phyloP scores from a whole-genome alignment of 208 protist species.

The Acanthamoeba sp. region DNA sequence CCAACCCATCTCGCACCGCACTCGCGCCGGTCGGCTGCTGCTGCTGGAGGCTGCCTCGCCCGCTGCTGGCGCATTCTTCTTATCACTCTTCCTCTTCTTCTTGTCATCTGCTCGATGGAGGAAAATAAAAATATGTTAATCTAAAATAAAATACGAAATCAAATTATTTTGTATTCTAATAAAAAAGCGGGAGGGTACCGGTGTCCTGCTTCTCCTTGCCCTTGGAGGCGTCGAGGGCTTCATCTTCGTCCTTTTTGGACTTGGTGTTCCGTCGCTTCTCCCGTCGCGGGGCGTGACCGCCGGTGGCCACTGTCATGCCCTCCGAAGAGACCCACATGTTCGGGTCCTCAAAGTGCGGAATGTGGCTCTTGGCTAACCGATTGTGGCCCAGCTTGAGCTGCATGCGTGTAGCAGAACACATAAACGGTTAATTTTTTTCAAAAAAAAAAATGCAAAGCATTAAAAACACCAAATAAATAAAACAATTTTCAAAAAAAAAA shows the following conservation, averaged over 20 bases:
- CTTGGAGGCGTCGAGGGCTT: background rate
- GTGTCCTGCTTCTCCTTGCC: background rate
- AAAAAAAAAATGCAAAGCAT: background rate
- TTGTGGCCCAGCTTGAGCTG: conserved; percentile 28
- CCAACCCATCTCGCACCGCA: conserved; percentile 26
- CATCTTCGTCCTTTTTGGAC: conserved; percentile 6
- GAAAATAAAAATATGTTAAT: too few species aligned
- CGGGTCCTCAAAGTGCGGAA: conserved; percentile 27
- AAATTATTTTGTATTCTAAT: too few species aligned
- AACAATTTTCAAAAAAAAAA: background rate
- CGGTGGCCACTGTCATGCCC: conserved; percentile 38
- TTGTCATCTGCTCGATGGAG: background rate
- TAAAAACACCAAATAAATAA: too few species aligned
- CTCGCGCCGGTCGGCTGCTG: background rate
- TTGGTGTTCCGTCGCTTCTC: conserved; percentile 15
- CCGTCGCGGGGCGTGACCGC: background rate
- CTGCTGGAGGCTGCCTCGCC: background rate
- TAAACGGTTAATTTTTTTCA: background rate
- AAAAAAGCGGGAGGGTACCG: background rate
- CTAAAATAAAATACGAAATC: too few species aligned
- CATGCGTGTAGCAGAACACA: background rate
- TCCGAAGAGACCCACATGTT: conserved; percentile 35
- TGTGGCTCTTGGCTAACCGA: conserved; percentile 31
- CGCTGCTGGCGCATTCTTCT: background rate
- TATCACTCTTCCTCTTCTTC: background rate